A percentile compares a stretch with the other conserved stretches of the same genome.
Conservation (phyloP, 176 grass and related monocot genomes). For the Lolium multiflorum region DNA sequence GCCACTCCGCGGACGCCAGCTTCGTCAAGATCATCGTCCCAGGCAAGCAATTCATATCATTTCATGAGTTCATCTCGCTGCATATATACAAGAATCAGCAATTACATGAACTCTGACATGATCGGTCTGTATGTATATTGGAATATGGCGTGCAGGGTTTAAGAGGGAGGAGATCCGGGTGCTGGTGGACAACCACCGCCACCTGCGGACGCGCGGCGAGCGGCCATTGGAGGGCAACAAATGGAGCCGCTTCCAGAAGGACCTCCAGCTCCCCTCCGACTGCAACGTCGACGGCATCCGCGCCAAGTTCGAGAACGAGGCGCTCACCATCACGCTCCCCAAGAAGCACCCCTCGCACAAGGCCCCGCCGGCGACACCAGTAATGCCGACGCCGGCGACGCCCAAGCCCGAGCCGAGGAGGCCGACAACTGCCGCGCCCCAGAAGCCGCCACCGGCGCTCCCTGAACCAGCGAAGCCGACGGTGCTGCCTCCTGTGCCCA, state of each 20-base stretch:
- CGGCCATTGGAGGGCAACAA: constrained; percentile 28
- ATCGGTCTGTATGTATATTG: not conserved
- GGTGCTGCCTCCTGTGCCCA: not conserved
- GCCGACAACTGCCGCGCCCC: not conserved
- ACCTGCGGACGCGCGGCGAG: constrained; percentile 54
- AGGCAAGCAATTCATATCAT: constrained; percentile 42
- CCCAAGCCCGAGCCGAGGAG: not conserved
- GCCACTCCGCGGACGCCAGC: constrained; percentile 44
- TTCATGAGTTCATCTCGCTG: not conserved
- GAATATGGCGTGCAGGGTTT: constrained; percentile 52
- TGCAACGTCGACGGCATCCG: constrained; percentile 56
- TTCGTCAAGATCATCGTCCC: constrained; percentile 44
- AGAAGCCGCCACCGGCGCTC: not conserved
- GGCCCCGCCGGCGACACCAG: not conserved
- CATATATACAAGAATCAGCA: not conserved
- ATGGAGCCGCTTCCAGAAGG: constrained; percentile 72
- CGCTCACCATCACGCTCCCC: constrained; percentile 63
- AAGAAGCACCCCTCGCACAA: constrained; percentile 40
- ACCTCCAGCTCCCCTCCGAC: constrained; percentile 50
- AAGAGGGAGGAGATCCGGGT: constrained; percentile 70
- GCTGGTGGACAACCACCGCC: constrained; percentile 62
- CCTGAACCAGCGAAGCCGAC: not conserved
- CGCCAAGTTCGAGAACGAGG: constrained; percentile 77
- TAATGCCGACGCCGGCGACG: not conserved
- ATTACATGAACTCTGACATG: not conserved